Evolutionary conservation across 2,329 filamentous ascomycete genomes (phyloP), one percentile per base, ranked within the genome.

Genomic region (Dactylella cylindrospora): DNA sequence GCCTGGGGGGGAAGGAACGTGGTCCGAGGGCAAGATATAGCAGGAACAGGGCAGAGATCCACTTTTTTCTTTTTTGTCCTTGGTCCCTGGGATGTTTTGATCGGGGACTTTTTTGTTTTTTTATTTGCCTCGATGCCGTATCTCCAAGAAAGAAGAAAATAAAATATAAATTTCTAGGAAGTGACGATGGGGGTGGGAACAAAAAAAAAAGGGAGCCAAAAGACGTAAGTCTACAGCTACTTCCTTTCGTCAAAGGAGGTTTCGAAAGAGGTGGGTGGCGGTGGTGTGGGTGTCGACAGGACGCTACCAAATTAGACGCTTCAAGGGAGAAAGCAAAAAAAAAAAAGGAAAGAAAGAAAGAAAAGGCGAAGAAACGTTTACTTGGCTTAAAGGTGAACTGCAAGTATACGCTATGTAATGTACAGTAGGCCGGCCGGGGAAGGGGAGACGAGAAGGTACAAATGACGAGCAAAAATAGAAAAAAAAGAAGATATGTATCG

Each of bases 231-330:
- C 40, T 26, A 52, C 46, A 33, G 50, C 55, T 43, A 46, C 47
- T 53, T 61, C 55, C 55, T 61, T 61, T 61, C 29, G 47, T 41
- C 29, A 38, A 61, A 61, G 55, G 55, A 61, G 55, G 31, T 12
- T 61, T 61, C 49, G 55, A 36, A 47, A 39, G 47, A 53, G 50
- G 47, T 61, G 55, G n/a, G 55, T 49, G 47, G 47, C 35, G 47
- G 55, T 53, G 20, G 47, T 47, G 40, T 43, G 47, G 20, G 47
- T 47, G 40, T 43, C 44, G 45, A 57, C 44, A 39, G 39, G 36
- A 49, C 52, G 52, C 35, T 57, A 57, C 52, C 44, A 31, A 57
- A 57, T 26, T 35, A 49, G 52, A 59, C 44, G 43, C 36, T 44
- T 38, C 28, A 33, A 13, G 22, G 33, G 33, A 38, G 13, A 38